These are phyloP conservation scores for Geotrichum klebahnii DNA, from an alignment of 1,139 yeast species.

Conservation along the genomic window DNA sequence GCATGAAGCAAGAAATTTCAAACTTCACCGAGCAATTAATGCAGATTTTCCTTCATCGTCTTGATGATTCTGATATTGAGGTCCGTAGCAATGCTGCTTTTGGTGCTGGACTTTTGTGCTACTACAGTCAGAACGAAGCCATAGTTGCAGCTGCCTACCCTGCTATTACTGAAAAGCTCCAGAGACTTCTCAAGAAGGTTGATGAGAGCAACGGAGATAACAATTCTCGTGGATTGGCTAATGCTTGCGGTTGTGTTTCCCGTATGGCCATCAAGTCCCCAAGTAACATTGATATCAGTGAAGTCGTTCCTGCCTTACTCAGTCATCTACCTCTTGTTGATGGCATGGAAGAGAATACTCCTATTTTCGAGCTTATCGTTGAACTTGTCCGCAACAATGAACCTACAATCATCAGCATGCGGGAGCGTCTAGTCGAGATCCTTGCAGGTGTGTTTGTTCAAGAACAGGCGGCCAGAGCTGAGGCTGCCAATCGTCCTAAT, in stretches of 20 bases:
- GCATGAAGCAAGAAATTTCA: constrained; percentile 59
- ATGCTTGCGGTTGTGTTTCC: constrained; percentile 96
- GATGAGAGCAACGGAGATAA: constrained; percentile 75
- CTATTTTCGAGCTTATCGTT: constrained; percentile 75
- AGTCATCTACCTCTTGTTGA: constrained; percentile 80
- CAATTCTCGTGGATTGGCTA: constrained; percentile 80
- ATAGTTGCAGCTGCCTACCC: constrained; percentile 64
- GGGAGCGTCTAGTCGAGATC: constrained; percentile 62
- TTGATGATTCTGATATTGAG: constrained; percentile 77
- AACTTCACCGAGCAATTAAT: constrained; percentile 68
- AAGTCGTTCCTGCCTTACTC: constrained; percentile 71
- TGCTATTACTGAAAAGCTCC: constrained; percentile 67
- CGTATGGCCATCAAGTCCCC: constrained; percentile 78
- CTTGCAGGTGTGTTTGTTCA: constrained; percentile 69
- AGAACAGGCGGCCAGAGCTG: constrained; percentile 59
- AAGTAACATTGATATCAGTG: constrained; percentile 70
- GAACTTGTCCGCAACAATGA: constrained; percentile 65
- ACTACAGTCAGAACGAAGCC: constrained; percentile 46
- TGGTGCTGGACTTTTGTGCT: constrained; percentile 82
- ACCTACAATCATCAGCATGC: constrained; percentile 52
- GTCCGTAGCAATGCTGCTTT: constrained; percentile 95
- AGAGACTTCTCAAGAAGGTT: constrained; percentile 72
- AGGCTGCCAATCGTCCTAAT: constrained; percentile 50
- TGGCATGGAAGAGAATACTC: constrained; percentile 89
- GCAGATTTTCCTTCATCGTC: constrained; percentile 61